Base-by-base conservation (phyloP, 163 green algal species). In the Chlamydomonas reinhardtii region DNA sequence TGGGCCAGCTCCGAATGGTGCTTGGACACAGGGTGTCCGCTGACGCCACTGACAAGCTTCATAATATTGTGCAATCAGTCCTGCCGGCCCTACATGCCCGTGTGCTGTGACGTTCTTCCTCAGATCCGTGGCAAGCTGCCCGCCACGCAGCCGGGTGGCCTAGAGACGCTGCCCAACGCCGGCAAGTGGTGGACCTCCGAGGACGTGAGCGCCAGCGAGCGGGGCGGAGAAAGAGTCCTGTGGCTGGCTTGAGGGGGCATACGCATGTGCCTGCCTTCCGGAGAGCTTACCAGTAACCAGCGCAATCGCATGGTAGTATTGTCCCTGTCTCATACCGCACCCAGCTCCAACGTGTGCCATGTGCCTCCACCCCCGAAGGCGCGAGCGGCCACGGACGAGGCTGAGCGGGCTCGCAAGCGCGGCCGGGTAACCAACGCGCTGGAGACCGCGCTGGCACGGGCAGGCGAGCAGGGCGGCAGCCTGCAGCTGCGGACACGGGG, bases 391-490 rank as follows among this genome's bases (percentile, higher is more conserved):
- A 92, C 88, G 22, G 77, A 87, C 17, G 86, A 86, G 37, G 88
- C 90, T 4, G 86, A 85, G 56, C 34, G 84, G 20, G 82, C 78
- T 35, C 86, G 90, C 27, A 83, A 94, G 86, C 64, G 85, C 25
- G 93, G 90, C 59, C 35, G 68, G 8, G 32, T 90, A 8, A 83
- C 88, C 69, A 92, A 94, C 12, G 91, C 85, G 17, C 68, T 93
- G 32, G 89, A 96, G 86, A 83, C 75, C 16, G 88, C 90, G 14
- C 61, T 96, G 22, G 79, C 59, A 15, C 79, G 86, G 25, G 94
- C 93, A 29, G 89, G 69, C 54, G 66, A 74, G 34, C 19, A 43
- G 31, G 90, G 93, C 4, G 88, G 83, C 17, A 89, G 35, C 61
- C 92, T 92, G 77, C 91, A 74, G 74, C 91, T 95, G 81, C 84